Percentiles rank a stretch among this genome's conserved stretches.
phyloP scores from a whole-genome alignment of 1,139 yeast species.

The Debaryomyces fabryi region DNA sequence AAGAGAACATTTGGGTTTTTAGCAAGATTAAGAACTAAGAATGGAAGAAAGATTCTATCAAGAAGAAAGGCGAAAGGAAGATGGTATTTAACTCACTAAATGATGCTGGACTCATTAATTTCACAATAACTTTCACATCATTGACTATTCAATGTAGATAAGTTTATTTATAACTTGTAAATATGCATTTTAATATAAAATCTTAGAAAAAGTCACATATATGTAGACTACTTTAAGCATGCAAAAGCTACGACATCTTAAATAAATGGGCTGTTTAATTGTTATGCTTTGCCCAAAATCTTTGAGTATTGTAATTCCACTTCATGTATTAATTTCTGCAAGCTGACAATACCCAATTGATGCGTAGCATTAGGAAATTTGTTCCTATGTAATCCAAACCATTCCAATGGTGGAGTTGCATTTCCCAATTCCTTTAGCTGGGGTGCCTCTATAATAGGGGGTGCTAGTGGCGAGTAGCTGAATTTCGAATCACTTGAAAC shows the following conservation, averaged over 20 bases:
- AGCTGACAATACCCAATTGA: slow-evolving; percentile 69
- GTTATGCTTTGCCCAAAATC: slow-evolving; percentile 43
- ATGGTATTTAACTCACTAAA: slow-evolving; percentile 84
- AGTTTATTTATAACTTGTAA: slow-evolving; percentile 6
- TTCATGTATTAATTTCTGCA: slow-evolving; percentile 73
- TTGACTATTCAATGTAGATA: not conserved
- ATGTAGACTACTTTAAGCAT: not conserved
- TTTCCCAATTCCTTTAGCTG: slow-evolving; percentile 88
- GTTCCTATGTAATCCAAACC: slow-evolving; percentile 93
- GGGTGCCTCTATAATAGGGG: slow-evolving; percentile 87
- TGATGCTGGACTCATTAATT: not conserved
- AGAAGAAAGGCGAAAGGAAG: slow-evolving; percentile 89
- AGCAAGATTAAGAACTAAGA: slow-evolving; percentile 78
- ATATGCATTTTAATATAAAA: slow-evolving; percentile 7
- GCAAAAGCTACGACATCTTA: not conserved
- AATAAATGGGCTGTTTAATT: not conserved
- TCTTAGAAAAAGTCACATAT: not conserved
- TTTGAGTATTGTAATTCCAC: slow-evolving; percentile 55
- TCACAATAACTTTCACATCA: not conserved
- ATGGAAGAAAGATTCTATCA: slow-evolving; percentile 77
- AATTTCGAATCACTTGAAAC: slow-evolving; percentile 65
- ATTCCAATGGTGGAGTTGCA: slow-evolving; percentile 96
- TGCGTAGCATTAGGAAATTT: slow-evolving; percentile 86
- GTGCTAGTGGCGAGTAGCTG: slow-evolving; percentile 64
- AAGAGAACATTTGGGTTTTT: slow-evolving; percentile 90